Percentiles rank a stretch among this genome's conserved stretches.
Conservation (phyloP, 2,329 filamentous ascomycete species). For the Penicillium decumbens region DNA sequence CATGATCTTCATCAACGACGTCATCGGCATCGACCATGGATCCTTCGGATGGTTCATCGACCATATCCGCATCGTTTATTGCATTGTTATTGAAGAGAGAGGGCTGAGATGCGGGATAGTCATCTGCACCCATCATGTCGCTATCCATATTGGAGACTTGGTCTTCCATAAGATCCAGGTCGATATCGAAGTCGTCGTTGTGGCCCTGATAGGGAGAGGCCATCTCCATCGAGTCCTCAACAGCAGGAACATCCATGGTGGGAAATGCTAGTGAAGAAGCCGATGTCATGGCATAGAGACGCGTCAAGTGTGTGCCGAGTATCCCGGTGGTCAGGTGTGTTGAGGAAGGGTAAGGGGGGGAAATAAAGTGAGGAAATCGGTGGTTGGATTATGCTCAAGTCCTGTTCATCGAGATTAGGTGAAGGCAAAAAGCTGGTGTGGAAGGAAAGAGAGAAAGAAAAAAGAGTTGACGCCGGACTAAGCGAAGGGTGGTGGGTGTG, state of each 20-base stretch:
- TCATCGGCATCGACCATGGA: conserved; percentile 38
- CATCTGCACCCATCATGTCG: conserved; percentile 40
- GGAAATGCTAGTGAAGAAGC: conserved; percentile 28
- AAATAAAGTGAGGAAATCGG: background rate
- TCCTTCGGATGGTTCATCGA: conserved; percentile 41
- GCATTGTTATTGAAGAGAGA: conserved; percentile 30
- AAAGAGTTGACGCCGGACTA: conserved; percentile 23
- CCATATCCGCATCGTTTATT: conserved; percentile 45
- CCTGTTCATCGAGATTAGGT: background rate
- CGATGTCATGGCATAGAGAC: conserved; percentile 33
- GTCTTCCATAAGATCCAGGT: conserved; percentile 55
- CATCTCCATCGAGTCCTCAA: conserved; percentile 46
- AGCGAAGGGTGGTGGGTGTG: conserved; percentile 35
- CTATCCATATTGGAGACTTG: conserved; percentile 56
- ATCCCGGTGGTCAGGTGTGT: conserved; percentile 16
- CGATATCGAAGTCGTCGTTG: conserved; percentile 55
- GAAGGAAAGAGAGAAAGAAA: conserved; percentile 5
- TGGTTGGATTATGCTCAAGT: background rate
- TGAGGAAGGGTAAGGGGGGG: conserved; percentile 6
- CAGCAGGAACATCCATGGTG: conserved; percentile 35
- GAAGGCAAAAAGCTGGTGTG: background rate
- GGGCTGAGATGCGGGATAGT: conserved; percentile 31
- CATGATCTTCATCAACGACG: conserved; percentile 25
- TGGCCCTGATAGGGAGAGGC: conserved; percentile 38
- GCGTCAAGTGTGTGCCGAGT: conserved; percentile 13